Base-by-base conservation (phyloP, 768 basidiomycete genomes). In the Kwoniella europaea region DNA sequence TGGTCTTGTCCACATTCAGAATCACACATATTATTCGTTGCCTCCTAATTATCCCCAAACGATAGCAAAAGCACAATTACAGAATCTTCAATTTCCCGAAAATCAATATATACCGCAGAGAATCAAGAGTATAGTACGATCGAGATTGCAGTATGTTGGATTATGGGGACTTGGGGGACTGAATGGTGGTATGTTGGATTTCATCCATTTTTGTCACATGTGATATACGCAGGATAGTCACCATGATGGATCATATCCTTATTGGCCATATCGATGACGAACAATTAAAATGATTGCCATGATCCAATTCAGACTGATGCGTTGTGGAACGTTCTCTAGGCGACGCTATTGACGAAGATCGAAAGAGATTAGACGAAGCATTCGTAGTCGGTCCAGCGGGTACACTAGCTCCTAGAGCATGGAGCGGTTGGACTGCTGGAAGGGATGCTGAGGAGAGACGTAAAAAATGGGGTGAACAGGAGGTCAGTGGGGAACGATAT, bases 91-190 rank as follows among this genome's bases (percentile, higher is more conserved):
- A 13, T 76, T 70, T 22, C 74, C 75, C 2, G 58, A 71, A 54
- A 68, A 63, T 42, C 68, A 71, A 7, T 80, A 80, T 44, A 76
- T 77, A 50, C 76, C 79, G 0, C 79, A 80, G 59, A 59, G 79
- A 22, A 24, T 80, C 20, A 62, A 72, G 10, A 68, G 74, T 35
- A 72, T 77, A 6, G 56, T 72, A 24, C 71, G 71, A 57, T 71
- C 70, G 2, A 66, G 79, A 24, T 59, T 80, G 29, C 67, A 77
- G 63, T 65, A 80, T 68, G 75, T 76, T 7, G 77, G 77, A 9
- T 52, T 80, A 10, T 80, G 79, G 79, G 77, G 77, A n/a, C 24
- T 80, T 3, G 79, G 79, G 5, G 79, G 79, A 13, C 20, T 74
- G n/a, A 69, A 76, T 46, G 65, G 67, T 27, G 73, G 74, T 77